Base-by-base conservation (phyloP, 163 green algal species). In the Scenedesmus sp. region DNA sequence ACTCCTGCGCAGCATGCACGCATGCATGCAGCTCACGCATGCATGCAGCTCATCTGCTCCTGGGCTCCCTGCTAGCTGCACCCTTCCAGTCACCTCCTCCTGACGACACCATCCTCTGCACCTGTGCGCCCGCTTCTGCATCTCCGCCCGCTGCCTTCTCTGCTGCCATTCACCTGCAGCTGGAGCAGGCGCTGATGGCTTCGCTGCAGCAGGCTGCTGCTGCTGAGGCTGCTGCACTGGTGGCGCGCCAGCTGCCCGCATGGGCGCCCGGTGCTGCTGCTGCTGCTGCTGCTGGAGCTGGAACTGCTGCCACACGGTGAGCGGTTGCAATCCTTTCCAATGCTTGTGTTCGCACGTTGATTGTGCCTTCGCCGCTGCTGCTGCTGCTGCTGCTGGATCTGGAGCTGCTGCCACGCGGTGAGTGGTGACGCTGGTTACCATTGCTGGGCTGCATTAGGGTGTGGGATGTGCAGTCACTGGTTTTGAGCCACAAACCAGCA, bases 141-240 rank as follows among this genome's bases (percentile, higher is more conserved):
- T 55, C 23, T 56, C 7, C 16, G 9, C 7, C 56, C 76, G 20
- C 23, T 87, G 56, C 82, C 34, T 67, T 56, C 0, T 6, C n/a
- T 82, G 77, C 0, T 46, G 34, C 34, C 34, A 46, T 46, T 46
- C 34, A 46, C 4, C 57, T 86, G 74, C 74, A 91, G 87, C 18
- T 91, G 73, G 76, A 87, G 76, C 87, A 91, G n/a, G 87, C 76
- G n/a, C 76, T 91, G 54, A 83, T 91, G 0, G 76, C 59, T 5
- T 86, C 76, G 60, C 74, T 87, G 57, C 57, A 62, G 54, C 74
- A 86, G 3, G 87, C 87, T 46, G 87, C 67, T 57, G 87, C 73
- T 7, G 70, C 55, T 6, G 70, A 57, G 34, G 56, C 70, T 23
- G 66, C 66, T 34, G 57, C 84, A 34, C 15, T 10, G 16, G 60